phyloP scores from a whole-genome alignment of 805 yeast genomes.

The Komagataella populi region DNA sequence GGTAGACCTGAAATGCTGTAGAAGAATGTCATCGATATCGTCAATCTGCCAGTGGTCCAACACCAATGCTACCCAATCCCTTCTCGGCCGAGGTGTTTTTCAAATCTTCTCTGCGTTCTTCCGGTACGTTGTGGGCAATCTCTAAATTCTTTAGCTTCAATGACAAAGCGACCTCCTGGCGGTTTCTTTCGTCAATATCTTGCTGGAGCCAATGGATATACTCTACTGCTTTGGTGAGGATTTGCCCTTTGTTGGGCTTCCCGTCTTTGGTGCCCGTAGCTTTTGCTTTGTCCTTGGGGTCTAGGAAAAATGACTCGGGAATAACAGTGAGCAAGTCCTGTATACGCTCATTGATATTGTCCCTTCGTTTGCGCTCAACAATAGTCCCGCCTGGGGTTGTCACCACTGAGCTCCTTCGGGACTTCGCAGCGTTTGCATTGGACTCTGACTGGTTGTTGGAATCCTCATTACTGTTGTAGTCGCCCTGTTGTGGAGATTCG shows the following conservation, averaged over 20 bases:
- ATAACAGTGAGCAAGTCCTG: constrained; percentile 27
- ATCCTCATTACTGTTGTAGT: constrained; percentile 15
- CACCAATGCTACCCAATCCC: constrained; percentile 67
- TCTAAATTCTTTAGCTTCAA: constrained; percentile 44
- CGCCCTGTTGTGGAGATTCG: not conserved
- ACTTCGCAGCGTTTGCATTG: constrained; percentile 1
- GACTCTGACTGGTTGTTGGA: constrained; percentile 16
- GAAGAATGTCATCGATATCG: not conserved
- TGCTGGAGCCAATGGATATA: constrained; percentile 56
- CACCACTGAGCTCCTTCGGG: constrained; percentile 7
- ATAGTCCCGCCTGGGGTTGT: constrained; percentile 9
- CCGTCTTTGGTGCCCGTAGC: constrained; percentile 70
- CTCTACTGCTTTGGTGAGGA: constrained; percentile 61
- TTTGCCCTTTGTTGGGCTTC: constrained; percentile 77
- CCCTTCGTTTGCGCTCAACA: constrained; percentile 34
- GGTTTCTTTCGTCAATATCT: constrained; percentile 63
- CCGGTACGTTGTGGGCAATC: constrained; percentile 25
- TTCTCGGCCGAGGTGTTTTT: constrained; percentile 67
- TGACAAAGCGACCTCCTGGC: constrained; percentile 64
- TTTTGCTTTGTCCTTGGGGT: constrained; percentile 29
- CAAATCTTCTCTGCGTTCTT: constrained; percentile 24
- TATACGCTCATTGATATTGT: constrained; percentile 44
- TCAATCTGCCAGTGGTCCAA: constrained; percentile 55
- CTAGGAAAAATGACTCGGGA: constrained; percentile 23
- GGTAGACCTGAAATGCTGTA: not conserved